Percentiles rank a stretch among this genome's conserved stretches.
These are phyloP conservation scores for Tylopilus subfusipes DNA, from an alignment of 768 basidiomycete genomes.

Conservation along the genomic window DNA sequence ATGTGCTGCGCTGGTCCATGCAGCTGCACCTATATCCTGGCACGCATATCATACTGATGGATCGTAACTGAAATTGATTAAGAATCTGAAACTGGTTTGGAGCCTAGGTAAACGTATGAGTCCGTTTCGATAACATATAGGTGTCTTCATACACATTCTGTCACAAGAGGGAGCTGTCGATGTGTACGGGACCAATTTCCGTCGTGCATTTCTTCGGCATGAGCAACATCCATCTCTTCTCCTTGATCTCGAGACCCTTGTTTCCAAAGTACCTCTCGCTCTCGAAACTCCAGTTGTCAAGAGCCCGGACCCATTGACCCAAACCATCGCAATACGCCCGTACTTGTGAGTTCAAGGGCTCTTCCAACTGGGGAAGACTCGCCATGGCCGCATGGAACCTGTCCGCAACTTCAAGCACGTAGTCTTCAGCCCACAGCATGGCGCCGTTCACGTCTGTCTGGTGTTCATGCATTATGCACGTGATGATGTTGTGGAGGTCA, in stretches of 20 bases:
- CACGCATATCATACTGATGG: too few relatives aligned
- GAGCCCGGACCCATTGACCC: not conserved
- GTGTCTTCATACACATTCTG: too few relatives aligned
- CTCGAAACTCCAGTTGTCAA: not conserved
- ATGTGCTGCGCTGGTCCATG: too few relatives aligned
- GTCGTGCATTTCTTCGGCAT: not conserved
- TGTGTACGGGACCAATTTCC: not conserved
- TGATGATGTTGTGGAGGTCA: not conserved
- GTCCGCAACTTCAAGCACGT: not conserved
- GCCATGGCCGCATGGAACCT: not conserved
- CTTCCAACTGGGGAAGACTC: not conserved
- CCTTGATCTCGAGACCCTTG: not conserved
- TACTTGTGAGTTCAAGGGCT: not conserved
- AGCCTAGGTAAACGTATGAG: too few relatives aligned
- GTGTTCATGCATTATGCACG: not conserved
- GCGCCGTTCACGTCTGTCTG: not conserved
- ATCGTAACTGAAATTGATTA: too few relatives aligned
- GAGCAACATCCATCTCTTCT: not conserved
- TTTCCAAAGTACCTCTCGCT: not conserved
- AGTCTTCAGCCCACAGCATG: not conserved
- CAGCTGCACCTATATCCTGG: too few relatives aligned
- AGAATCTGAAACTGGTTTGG: too few relatives aligned
- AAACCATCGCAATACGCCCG: not conserved
- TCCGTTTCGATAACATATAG: too few relatives aligned
- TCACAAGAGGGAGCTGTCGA: not conserved